Conservation (phyloP, 768 basidiomycete species). For the Amanita pseudoporphyria region DNA sequence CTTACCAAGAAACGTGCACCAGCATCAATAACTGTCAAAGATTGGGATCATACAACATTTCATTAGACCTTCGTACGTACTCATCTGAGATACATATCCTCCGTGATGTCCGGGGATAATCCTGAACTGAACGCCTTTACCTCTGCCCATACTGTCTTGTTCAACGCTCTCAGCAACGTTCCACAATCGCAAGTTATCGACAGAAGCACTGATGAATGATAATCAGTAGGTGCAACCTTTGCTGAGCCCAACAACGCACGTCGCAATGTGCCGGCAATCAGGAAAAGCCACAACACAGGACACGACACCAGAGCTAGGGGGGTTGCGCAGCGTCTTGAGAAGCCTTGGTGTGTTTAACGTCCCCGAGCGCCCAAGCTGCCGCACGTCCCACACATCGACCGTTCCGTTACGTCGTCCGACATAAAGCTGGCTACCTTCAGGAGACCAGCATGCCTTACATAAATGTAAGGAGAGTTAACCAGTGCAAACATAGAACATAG, state of each 20-base stretch:
- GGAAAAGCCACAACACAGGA: slow-evolving; percentile 89
- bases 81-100: slow-evolving; percentile 85
- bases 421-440: slow-evolving; percentile 79
- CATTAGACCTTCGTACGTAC: slow-evolving; percentile 29
- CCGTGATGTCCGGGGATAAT: slow-evolving; percentile 96
- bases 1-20: slow-evolving; percentile 79
- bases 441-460: slow-evolving; percentile 86
- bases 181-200: slow-evolving; percentile 92
- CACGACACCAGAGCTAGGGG: slow-evolving; percentile 81
- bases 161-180: slow-evolving; percentile 76
- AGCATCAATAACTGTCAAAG: slow-evolving; percentile 68
- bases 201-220: slow-evolving; percentile 55
- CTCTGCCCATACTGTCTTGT: slow-evolving; percentile 49
- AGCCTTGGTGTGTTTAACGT: slow-evolving; percentile 61
- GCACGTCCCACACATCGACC: slow-evolving; percentile 91
- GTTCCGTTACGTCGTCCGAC: slow-evolving; percentile 87
- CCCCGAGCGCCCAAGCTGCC: slow-evolving; percentile 60
- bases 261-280: slow-evolving; percentile 84
- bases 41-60: slow-evolving; percentile 5
- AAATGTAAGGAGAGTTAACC: background rate
- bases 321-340: slow-evolving; percentile 78
- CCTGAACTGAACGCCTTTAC: slow-evolving; percentile 77
- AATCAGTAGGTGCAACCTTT: slow-evolving; percentile 5
- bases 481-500: background rate
- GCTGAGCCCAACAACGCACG: slow-evolving; percentile 38